These are phyloP conservation scores for Aspergillus ibericus DNA, from an alignment of 2,329 filamentous ascomycete genomes.

Conservation along the genomic window DNA sequence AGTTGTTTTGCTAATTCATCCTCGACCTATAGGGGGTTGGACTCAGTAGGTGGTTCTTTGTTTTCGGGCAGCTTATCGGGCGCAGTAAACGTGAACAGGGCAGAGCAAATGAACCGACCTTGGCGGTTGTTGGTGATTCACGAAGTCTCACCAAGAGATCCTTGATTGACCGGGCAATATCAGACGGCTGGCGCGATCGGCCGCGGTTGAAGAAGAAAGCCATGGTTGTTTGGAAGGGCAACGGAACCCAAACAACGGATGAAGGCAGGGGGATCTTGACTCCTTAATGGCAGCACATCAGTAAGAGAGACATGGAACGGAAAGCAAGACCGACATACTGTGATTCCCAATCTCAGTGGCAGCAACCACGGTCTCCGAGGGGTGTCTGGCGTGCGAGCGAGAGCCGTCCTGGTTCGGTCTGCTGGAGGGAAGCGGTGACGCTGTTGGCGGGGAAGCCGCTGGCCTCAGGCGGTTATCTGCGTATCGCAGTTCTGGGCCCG, in stretches of 20 bases:
- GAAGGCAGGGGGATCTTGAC: conserved; percentile 13
- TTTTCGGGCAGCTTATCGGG: conserved; percentile 5
- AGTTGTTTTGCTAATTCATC: conserved; percentile 87
- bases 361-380: background rate
- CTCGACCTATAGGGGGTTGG: conserved; percentile 58
- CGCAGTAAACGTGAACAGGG: background rate
- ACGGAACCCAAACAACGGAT: conserved; percentile 7
- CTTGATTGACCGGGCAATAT: conserved; percentile 64
- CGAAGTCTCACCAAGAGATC: conserved; percentile 63
- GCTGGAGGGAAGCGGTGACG: conserved; percentile 20
- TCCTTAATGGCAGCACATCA: background rate
- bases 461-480: conserved; percentile 17
- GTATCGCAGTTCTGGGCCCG: conserved; percentile 14
- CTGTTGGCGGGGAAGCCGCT: conserved; percentile 23
- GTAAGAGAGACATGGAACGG: background rate
- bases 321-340: background rate
- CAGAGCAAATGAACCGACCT: conserved; percentile 45
- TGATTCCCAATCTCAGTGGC: background rate
- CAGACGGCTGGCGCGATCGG: conserved; percentile 60
- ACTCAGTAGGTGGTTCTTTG: conserved; percentile 17
- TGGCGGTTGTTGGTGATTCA: conserved; percentile 56
- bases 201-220: conserved; percentile 68
- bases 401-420: background rate
- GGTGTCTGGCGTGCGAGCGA: background rate
- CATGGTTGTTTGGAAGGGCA: conserved; percentile 49